phyloP scores from a whole-genome alignment of 1,139 yeast genomes.

The Citeromyces hawaiiensis region DNA sequence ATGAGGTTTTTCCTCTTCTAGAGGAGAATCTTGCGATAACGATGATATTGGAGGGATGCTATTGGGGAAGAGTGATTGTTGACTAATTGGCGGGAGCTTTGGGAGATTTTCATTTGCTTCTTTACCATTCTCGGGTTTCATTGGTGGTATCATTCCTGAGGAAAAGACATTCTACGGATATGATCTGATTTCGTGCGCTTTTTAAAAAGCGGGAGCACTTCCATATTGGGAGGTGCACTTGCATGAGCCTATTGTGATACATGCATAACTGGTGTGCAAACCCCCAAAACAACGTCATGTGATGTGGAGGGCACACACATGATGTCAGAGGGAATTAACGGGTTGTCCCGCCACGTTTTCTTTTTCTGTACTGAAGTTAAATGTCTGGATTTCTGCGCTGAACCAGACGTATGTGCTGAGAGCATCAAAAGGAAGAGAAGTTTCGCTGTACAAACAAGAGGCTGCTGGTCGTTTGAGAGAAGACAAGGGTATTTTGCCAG shows the following conservation, averaged over 20 bases:
- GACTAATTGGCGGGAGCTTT: background rate
- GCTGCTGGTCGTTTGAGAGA: too few species aligned
- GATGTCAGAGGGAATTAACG: background rate
- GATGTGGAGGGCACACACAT: background rate
- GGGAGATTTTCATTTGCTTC: background rate
- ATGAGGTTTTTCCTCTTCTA: conserved; percentile 4
- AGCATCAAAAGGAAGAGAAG: too few species aligned
- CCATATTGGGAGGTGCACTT: background rate
- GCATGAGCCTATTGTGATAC: conserved; percentile 1
- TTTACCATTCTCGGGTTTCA: background rate
- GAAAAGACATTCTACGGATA: background rate
- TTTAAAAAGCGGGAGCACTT: background rate
- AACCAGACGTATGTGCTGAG: too few species aligned
- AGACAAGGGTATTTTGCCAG: too few species aligned
- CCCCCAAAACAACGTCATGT: background rate
- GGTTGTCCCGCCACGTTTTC: too few species aligned
- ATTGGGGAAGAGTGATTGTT: background rate
- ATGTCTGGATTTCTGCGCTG: too few species aligned
- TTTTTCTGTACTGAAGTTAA: too few species aligned
- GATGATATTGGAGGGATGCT: background rate
- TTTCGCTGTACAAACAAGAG: too few species aligned
- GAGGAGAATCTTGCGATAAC: background rate
- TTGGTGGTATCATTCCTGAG: background rate
- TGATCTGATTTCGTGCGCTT: background rate
- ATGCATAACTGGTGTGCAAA: background rate